Conservation (phyloP, 305 asterid species). For the Fraxinus nigra region DNA sequence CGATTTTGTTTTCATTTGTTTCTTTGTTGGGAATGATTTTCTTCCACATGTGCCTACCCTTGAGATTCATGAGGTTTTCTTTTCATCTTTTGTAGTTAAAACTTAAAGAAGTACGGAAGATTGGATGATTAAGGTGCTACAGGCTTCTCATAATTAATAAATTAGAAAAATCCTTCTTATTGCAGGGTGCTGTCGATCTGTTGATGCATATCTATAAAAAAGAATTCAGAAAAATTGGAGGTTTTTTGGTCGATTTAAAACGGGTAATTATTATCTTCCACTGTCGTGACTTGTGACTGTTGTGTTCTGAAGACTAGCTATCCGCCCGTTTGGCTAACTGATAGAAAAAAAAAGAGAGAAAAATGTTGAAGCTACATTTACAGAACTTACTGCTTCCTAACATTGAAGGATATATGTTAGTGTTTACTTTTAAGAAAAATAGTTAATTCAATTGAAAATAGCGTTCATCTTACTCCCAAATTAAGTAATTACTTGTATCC, state of each 20-base stretch:
- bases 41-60: constrained; percentile 59
- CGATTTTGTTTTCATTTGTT: constrained; percentile 60
- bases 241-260: constrained; percentile 50
- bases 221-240: constrained; percentile 52
- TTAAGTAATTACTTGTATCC: not conserved
- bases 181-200: constrained; percentile 50
- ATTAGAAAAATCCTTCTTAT: not conserved
- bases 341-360: not conserved
- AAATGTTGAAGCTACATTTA: not conserved
- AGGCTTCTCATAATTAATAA: not conserved
- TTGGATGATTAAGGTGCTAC: not conserved
- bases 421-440: not conserved
- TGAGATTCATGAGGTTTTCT: constrained; percentile 53
- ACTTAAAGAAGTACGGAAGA: not conserved
- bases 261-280: constrained; percentile 27
- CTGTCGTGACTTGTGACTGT: not conserved
- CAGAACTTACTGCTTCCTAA: not conserved
- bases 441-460: not conserved
- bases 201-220: constrained; percentile 49
- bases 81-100: not conserved
- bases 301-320: not conserved
- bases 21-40: constrained; percentile 64
- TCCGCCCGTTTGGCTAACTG: not conserved
- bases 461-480: not conserved
- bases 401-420: not conserved